These are phyloP conservation scores for Hamigera avellanea DNA, from an alignment of 495 filamentous ascomycete species.

Conservation along the genomic window DNA sequence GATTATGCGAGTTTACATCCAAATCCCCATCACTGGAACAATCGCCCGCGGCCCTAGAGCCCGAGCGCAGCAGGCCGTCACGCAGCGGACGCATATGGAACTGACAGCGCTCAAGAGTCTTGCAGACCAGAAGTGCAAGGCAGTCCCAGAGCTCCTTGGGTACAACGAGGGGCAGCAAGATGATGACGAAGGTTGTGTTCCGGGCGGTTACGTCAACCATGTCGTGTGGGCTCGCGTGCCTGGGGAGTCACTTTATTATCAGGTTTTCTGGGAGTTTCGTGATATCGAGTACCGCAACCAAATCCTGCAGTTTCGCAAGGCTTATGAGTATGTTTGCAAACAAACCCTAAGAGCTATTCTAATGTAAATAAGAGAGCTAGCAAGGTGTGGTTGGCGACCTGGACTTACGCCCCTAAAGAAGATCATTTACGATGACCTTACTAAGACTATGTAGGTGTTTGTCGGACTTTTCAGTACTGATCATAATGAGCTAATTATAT, in stretches of 20 bases:
- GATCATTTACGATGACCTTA: background rate
- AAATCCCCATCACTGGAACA: slow-evolving; percentile 6
- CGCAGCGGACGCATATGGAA: background rate
- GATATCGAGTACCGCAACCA: background rate
- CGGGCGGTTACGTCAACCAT: background rate
- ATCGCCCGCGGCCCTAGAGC: background rate
- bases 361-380: background rate
- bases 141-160: background rate
- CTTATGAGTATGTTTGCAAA: background rate
- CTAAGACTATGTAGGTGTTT: background rate
- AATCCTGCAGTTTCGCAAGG: background rate
- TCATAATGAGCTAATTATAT: background rate
- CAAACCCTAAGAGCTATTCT: too few species aligned
- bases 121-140: background rate
- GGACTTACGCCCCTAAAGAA: background rate
- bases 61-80: slow-evolving; percentile 2
- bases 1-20: slow-evolving; percentile 7
- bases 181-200: background rate
- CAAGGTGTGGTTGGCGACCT: background rate
- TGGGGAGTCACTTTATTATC: background rate
- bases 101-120: background rate
- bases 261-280: background rate
- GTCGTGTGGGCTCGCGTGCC: background rate
- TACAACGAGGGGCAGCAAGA: background rate
- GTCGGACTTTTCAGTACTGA: too few species aligned